Evolutionary conservation across 495 filamentous ascomycete genomes (phyloP).

Genomic region (Podospora tetraspora): DNA sequence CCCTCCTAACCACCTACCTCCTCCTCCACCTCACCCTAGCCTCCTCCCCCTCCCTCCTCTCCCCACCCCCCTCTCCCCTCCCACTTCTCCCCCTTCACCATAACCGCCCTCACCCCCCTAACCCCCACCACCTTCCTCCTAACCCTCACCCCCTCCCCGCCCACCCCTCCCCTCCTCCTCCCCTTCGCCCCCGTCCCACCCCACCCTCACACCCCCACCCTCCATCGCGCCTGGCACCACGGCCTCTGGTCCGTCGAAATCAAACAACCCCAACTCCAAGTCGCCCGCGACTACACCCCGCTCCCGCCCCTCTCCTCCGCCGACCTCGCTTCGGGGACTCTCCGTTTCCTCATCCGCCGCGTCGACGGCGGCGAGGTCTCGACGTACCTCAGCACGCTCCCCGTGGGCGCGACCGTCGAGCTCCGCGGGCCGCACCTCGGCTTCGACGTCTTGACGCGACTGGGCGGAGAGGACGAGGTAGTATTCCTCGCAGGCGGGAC

Average conservation of each 20-base stretch:
- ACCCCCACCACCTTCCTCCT: slow-evolving; percentile 73
- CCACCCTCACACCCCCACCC: background rate
- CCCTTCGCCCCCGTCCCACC: slow-evolving; percentile 4
- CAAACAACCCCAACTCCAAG: slow-evolving; percentile 88
- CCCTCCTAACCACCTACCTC: background rate
- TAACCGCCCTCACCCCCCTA: slow-evolving; percentile 61
- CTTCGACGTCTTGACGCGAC: slow-evolving; percentile 52
- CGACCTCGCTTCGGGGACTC: slow-evolving; percentile 31
- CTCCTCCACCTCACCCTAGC: background rate
- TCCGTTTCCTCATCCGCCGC: slow-evolving; percentile 48
- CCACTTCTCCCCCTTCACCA: slow-evolving; percentile 57
- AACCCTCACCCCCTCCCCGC: slow-evolving; percentile 48
- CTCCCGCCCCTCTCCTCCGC: slow-evolving; percentile 57
- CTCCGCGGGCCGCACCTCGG: slow-evolving; percentile 75
- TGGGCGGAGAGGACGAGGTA: slow-evolving; percentile 38
- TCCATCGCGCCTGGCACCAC: slow-evolving; percentile 29
- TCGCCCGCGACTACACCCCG: slow-evolving; percentile 83
- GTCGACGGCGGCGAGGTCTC: slow-evolving; percentile 50
- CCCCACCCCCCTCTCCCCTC: slow-evolving; percentile 35
- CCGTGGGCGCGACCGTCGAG: slow-evolving; percentile 57
- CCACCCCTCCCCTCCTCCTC: background rate
- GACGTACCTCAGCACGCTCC: slow-evolving; percentile 60
- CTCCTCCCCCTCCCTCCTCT: background rate
- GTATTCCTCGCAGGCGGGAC: slow-evolving; percentile 91
- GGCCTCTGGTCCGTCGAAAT: slow-evolving; percentile 84